Evolutionary conservation across 495 filamentous ascomycete genomes (phyloP).

Genomic region (Recurvomyces mirabilis): DNA sequence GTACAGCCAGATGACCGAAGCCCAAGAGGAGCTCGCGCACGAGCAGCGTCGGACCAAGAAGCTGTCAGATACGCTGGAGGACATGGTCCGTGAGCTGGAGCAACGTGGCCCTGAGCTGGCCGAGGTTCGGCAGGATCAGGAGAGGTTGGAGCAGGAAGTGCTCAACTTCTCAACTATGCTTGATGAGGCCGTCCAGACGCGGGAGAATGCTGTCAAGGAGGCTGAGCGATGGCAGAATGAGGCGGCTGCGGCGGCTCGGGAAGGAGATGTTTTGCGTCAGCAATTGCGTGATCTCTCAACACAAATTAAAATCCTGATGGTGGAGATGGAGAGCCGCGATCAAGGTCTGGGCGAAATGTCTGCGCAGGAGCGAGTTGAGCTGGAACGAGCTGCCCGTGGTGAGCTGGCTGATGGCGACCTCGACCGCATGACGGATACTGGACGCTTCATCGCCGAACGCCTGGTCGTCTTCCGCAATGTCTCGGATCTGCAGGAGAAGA

Average conservation of each 20-base stretch:
- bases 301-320: constrained; percentile 77
- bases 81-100: constrained; percentile 58
- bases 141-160: constrained; percentile 50
- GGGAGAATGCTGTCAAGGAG: constrained; percentile 46
- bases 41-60: constrained; percentile 62
- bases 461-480: constrained; percentile 75
- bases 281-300: constrained; percentile 83
- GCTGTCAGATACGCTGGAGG: constrained; percentile 63
- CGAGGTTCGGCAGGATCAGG: constrained; percentile 45
- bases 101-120: constrained; percentile 50
- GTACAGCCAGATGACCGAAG: constrained; percentile 52
- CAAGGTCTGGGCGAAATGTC: constrained; percentile 65
- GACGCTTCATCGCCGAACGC: constrained; percentile 73
- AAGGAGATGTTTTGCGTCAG: constrained; percentile 69
- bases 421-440: constrained; percentile 65
- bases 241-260: constrained; percentile 55
- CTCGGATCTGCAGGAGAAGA: constrained; percentile 77
- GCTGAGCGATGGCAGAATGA: constrained; percentile 63
- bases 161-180: constrained; percentile 65
- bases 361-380: constrained; percentile 48
- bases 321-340: constrained; percentile 67
- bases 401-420: constrained; percentile 50
- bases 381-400: constrained; percentile 61
- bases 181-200: constrained; percentile 43
- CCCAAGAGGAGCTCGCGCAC: constrained; percentile 46